These are phyloP conservation scores for Chlorella sp. DNA, from an alignment of 139 green algal species.

Conservation along the genomic window DNA sequence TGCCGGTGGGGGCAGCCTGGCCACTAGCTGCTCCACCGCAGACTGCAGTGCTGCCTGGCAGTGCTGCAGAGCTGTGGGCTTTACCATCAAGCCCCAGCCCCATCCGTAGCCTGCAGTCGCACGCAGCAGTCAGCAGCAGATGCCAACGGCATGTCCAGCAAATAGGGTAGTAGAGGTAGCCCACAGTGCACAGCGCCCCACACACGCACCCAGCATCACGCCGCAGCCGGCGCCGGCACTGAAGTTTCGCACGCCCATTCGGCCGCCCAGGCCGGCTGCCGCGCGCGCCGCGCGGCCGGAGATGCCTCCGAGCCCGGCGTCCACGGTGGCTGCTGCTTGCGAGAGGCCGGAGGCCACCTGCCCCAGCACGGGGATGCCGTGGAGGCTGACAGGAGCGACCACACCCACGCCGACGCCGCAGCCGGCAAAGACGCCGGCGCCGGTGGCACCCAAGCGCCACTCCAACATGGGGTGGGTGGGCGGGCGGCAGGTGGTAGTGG, in stretches of 20 bases:
- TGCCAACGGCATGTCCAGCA: no score
- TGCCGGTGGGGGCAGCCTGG: conserved; percentile 7
- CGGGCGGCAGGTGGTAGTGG: background rate
- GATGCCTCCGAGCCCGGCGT: conserved; percentile 17
- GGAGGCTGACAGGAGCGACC: conserved; percentile 22
- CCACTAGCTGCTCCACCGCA: background rate
- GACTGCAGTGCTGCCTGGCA: background rate
- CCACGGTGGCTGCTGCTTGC: conserved; percentile 4
- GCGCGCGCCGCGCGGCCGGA: background rate
- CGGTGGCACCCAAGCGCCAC: conserved; percentile 25
- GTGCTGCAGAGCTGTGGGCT: conserved; percentile 10
- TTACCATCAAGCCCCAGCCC: conserved; percentile 31
- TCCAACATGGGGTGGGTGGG: conserved; percentile 16
- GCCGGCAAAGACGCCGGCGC: conserved; percentile 28
- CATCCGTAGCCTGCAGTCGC: conserved; percentile 15
- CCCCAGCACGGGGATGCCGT: conserved; percentile 33
- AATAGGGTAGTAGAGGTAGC: background rate
- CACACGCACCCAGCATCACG: conserved; percentile 24
- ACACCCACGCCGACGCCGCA: conserved; percentile 39
- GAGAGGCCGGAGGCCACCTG: conserved; percentile 19
- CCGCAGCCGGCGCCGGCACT: conserved; percentile 38
- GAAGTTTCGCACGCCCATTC: no score
- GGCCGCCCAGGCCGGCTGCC: no score
- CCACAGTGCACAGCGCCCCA: background rate
- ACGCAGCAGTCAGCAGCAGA: no score